Conservation (phyloP, 768 basidiomycete genomes). For the Cystofilobasidium capitatum region DNA sequence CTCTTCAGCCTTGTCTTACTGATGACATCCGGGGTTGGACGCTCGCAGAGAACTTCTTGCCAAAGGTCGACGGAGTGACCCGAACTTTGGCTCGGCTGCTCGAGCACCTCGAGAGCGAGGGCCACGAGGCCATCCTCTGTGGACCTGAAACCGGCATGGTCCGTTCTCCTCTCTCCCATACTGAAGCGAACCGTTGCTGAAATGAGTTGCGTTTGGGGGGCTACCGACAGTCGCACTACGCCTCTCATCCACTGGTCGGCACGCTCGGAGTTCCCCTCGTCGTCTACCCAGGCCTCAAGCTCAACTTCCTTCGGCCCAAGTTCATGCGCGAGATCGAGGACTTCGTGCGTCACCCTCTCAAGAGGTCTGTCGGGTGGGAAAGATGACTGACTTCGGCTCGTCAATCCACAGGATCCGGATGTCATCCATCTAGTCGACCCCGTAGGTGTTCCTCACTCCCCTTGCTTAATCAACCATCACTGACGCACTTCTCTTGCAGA, state of each 20-base stretch:
- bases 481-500: constrained; percentile 32
- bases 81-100: constrained; percentile 43
- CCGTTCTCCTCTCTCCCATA: constrained; percentile 12
- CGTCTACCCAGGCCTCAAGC: constrained; percentile 42
- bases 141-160: constrained; percentile 42
- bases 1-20: background rate
- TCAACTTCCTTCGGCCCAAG: constrained; percentile 44
- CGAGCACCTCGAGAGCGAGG: constrained; percentile 42
- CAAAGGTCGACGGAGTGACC: constrained; percentile 44
- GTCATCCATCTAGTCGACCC: constrained; percentile 41
- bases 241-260: constrained; percentile 42
- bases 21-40: background rate
- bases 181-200: background rate
- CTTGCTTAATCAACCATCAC: background rate
- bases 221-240: constrained; percentile 36
- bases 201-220: background rate
- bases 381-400: background rate
- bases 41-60: constrained; percentile 25
- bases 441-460: background rate
- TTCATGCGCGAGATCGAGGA: constrained; percentile 40
- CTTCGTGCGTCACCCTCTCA: constrained; percentile 31
- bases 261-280: constrained; percentile 43
- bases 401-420: constrained; percentile 37
- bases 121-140: constrained; percentile 44
- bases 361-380: background rate